A percentile compares a stretch with the other conserved stretches of the same genome.
Evolutionary conservation across 805 yeast species (phyloP).

Genomic region (Sugiyamaella smithiae): DNA sequence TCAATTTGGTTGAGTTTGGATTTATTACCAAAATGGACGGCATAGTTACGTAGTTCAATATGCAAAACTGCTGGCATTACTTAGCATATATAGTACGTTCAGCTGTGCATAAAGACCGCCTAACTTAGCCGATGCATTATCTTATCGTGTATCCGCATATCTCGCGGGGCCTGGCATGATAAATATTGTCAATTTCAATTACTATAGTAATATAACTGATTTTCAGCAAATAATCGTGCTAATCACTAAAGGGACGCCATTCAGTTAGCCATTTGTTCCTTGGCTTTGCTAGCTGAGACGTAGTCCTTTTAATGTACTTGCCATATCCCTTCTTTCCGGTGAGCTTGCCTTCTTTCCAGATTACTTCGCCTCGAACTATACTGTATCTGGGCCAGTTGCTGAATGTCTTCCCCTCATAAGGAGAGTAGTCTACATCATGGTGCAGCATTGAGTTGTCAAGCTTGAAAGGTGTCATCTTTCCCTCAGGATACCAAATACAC

Average conservation of each 20-base stretch:
- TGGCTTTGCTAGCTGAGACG: neutral
- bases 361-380: neutral
- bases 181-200: too few species aligned
- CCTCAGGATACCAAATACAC: neutral
- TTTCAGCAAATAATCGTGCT: too few species aligned
- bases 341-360: neutral
- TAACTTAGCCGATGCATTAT: too few species aligned
- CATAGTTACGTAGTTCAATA: too few species aligned
- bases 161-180: too few species aligned
- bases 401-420: neutral
- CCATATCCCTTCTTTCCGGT: neutral
- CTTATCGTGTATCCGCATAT: too few species aligned
- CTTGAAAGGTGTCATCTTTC: slow-evolving; percentile 11
- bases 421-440: neutral
- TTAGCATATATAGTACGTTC: too few species aligned
- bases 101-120: too few species aligned
- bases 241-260: neutral
- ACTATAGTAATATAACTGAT: too few species aligned
- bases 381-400: neutral
- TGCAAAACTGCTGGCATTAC: too few species aligned
- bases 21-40: too few species aligned
- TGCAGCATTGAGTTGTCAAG: neutral
- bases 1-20: too few species aligned
- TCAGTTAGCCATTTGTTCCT: neutral
- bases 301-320: neutral